Evolutionary conservation across 345 rosid genomes (phyloP).

Genomic region (Populus simonii): DNA sequence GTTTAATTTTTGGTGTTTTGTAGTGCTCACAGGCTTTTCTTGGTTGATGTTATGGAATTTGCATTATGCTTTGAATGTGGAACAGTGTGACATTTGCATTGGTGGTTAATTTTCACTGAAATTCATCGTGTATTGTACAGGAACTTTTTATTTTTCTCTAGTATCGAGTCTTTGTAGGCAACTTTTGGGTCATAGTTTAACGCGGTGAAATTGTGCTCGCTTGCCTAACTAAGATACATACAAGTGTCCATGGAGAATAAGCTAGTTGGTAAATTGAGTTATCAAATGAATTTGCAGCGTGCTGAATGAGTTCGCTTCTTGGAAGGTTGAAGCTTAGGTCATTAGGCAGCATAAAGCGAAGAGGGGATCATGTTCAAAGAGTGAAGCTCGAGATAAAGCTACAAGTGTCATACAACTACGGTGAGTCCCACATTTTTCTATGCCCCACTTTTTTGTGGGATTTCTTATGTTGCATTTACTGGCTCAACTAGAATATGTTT

Average conservation of each 20-base stretch:
- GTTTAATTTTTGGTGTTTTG: neutral
- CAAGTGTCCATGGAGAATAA: constrained; percentile 11
- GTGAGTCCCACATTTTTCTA: constrained; percentile 35
- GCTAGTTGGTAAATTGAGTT: constrained; percentile 7
- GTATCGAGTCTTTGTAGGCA: neutral
- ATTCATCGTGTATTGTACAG: neutral
- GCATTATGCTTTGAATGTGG: constrained; percentile 84
- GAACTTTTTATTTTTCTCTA: neutral
- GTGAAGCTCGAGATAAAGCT: constrained; percentile 95
- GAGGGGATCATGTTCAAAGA: constrained; percentile 80
- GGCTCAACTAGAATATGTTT: neutral
- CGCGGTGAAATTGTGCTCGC: constrained; percentile 1
- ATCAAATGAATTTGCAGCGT: neutral
- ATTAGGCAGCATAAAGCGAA: constrained; percentile 59
- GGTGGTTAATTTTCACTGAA: neutral
- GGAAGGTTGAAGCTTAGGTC: constrained; percentile 82
- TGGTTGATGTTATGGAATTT: constrained; percentile 22
- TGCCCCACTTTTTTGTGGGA: neutral
- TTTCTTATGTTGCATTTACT: neutral
- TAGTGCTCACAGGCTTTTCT: constrained; percentile 11
- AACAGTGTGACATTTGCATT: constrained; percentile 59
- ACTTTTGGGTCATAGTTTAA: neutral
- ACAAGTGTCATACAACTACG: constrained; percentile 64
- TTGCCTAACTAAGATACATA: neutral
- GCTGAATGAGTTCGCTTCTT: constrained; percentile 25